These are phyloP conservation scores for Gracilaria vermiculophylla DNA, from an alignment of 23 red algal species.

Conservation along the genomic window DNA sequence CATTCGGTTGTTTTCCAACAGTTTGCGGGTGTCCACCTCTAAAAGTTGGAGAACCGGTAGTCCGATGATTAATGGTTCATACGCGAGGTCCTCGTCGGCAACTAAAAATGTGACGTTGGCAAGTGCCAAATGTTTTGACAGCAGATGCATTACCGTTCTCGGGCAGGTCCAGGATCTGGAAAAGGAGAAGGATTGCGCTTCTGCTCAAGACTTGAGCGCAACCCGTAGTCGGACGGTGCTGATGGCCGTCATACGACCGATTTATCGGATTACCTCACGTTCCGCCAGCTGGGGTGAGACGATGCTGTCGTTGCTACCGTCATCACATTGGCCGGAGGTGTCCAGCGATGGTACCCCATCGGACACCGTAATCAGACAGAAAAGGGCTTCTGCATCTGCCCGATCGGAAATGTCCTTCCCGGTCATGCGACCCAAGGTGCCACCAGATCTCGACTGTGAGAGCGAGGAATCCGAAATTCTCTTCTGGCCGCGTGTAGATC, in stretches of 20 bases:
- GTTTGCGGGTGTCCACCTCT: neutral
- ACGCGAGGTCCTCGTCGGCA: neutral
- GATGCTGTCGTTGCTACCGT: neutral
- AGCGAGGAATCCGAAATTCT: neutral
- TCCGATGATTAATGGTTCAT: constrained; percentile 3
- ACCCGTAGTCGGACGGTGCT: neutral
- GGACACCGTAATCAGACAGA: neutral
- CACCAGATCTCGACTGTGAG: neutral
- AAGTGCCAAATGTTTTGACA: neutral
- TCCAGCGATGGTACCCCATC: neutral
- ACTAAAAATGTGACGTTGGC: constrained; percentile 17
- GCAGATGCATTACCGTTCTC: constrained; percentile 12
- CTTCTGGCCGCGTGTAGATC: neutral
- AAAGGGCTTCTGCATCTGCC: neutral
- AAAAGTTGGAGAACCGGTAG: constrained; percentile 1
- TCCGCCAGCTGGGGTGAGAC: neutral
- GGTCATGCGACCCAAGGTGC: neutral
- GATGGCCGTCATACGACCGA: neutral
- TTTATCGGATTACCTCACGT: neutral
- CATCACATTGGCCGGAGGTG: neutral
- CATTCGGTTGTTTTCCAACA: constrained; percentile 21
- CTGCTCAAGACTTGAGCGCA: neutral
- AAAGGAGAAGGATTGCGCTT: constrained; percentile 28
- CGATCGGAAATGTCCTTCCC: neutral
- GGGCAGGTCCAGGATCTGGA: neutral